Evolutionary conservation across 208 protist species (phyloP), one percentile per base, ranked within the genome.

Genomic region (Wallacemonas sp.): DNA sequence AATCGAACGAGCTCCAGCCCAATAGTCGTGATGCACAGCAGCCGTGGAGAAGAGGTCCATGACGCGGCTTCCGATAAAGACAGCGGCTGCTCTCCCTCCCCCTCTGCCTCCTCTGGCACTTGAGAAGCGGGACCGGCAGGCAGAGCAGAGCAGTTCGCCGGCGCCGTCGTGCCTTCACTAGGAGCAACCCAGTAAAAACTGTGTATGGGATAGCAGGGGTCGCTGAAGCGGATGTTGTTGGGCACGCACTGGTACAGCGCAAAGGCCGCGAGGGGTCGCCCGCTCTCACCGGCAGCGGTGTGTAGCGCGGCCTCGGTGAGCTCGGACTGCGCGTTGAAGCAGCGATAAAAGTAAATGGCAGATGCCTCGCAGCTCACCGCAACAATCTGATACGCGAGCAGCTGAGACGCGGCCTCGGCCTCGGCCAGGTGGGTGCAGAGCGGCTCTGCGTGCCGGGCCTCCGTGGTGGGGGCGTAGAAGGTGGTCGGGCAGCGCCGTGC

Each of bases 181-280:
- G 66, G 22, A 21, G 58, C 56, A 5, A 46, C 42, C 83, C 83
- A 90, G 58, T 75, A 80, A 45, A 78, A 84, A 33, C 59, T 61
- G 1, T 59, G 70, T 30, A 90, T 55, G 30, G 83, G 77, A 49
- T 90, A 90, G 70, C 70, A 79, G 28, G 69, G 70, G 22, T 86
- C 72, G 34, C 79, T 70, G 46, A 90, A 90, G 19, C 83, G 83
- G 44, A 90, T 46, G 34, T 70, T 90, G 51, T 66, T 69, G 15
- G 83, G 83, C 11, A 71, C 47, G 33, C 79, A 90, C 22, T 75
- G 22, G 38, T 72, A 74, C 26, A 24, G 46, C 30, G 70, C 53
- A 30, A 70, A 19, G 11, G 59, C 55, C 15, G 27, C 41, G 14
- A 68, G 27, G 5, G 63, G 42, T 31, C 19, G 30, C 15, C 12